Conservation (phyloP, 2,329 filamentous ascomycete species). For the Leptographium wingfieldii region DNA sequence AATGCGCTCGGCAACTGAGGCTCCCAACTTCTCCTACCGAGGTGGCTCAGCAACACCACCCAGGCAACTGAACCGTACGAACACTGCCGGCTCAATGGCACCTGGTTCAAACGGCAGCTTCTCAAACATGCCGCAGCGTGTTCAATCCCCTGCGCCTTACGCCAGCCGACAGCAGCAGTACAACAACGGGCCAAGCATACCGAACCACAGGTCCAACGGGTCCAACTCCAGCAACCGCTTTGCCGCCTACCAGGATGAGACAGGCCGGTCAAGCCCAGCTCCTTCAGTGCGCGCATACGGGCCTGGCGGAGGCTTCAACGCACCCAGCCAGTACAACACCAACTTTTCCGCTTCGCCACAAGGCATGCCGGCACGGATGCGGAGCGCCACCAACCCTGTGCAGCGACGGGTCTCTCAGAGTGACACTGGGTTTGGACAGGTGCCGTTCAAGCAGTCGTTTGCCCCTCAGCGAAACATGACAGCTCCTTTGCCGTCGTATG, state of each 20-base stretch:
- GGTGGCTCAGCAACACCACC: slow-evolving; percentile 2
- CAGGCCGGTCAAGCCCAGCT: slow-evolving; percentile 18
- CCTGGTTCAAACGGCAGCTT: neutral
- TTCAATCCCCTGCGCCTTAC: neutral
- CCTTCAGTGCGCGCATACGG: slow-evolving; percentile 17
- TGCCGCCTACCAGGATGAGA: slow-evolving; percentile 1
- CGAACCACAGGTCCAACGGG: neutral
- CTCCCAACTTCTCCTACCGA: slow-evolving; percentile 16
- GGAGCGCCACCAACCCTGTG: slow-evolving; percentile 20
- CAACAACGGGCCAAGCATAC: neutral
- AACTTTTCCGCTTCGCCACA: neutral
- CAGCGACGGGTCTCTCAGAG: slow-evolving; percentile 1
- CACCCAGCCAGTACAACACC: neutral
- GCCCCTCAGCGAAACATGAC: slow-evolving; percentile 22
- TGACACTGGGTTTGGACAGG: neutral
- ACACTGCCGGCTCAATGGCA: slow-evolving; percentile 12
- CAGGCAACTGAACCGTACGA: slow-evolving; percentile 13
- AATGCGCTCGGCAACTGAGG: slow-evolving; percentile 13
- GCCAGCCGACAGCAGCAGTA: neutral
- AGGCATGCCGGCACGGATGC: slow-evolving; percentile 11
- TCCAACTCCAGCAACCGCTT: slow-evolving; percentile 8
- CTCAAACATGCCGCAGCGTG: slow-evolving; percentile 10
- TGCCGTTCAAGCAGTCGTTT: neutral
- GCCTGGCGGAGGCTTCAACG: neutral
- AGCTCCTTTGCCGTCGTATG: slow-evolving; percentile 16